These are phyloP conservation scores for Pyrenophora graminea DNA, from an alignment of 2,329 filamentous ascomycete genomes.

Conservation along the genomic window DNA sequence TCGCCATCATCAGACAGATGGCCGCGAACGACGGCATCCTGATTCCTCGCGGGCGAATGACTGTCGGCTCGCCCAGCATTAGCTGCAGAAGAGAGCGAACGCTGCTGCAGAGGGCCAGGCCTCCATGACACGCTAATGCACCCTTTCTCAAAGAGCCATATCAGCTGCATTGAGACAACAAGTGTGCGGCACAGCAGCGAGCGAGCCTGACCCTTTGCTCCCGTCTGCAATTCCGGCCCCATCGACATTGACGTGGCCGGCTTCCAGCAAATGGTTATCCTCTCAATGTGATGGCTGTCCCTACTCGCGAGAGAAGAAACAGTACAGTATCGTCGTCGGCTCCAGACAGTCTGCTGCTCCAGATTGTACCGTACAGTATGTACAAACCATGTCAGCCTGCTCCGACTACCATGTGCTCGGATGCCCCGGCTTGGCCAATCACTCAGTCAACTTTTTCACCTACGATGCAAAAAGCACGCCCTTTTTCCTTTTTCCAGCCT, in stretches of 20 bases:
- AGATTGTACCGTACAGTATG: slow-evolving; percentile 4
- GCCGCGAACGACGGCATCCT: too few species aligned
- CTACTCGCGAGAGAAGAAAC: background rate
- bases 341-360: slow-evolving; percentile 8
- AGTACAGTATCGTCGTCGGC: too few species aligned
- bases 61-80: slow-evolving; percentile 4
- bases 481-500: slow-evolving; percentile 4
- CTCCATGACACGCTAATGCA: slow-evolving; percentile 29
- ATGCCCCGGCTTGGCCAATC: slow-evolving; percentile 14
- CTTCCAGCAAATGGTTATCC: slow-evolving; percentile 26
- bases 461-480: background rate
- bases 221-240: slow-evolving; percentile 13
- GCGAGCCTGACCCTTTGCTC: slow-evolving; percentile 23
- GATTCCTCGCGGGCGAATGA: slow-evolving; percentile 1
- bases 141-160: slow-evolving; percentile 19
- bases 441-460: background rate
- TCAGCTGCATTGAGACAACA: slow-evolving; percentile 25
- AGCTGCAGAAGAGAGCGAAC: slow-evolving; percentile 13
- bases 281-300: background rate
- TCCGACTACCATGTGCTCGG: slow-evolving; percentile 21
- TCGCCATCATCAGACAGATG: too few species aligned
- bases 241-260: slow-evolving; percentile 33
- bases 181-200: slow-evolving; percentile 16
- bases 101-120: slow-evolving; percentile 16
- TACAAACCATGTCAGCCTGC: slow-evolving; percentile 1